Percentiles rank a stretch among this genome's conserved stretches.
These are phyloP conservation scores for Coelastrella sp. DNA, from an alignment of 139 green algal genomes.

Conservation along the genomic window DNA sequence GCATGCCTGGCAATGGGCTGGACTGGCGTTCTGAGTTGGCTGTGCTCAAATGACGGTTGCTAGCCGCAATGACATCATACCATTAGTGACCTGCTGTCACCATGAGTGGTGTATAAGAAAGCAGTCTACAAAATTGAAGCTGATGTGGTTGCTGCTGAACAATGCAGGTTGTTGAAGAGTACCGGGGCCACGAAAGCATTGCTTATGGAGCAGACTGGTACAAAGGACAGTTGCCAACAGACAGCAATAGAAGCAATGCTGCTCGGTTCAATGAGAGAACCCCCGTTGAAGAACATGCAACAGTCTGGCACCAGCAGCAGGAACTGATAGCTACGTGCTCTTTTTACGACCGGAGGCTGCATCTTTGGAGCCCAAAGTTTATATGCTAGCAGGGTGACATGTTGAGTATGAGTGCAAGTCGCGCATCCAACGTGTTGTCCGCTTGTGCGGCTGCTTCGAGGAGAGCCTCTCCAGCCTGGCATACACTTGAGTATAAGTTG, in stretches of 20 bases:
- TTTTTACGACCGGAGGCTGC: conserved; percentile 77
- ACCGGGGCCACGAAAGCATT: conserved; percentile 71
- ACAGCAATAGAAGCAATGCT: conserved; percentile 16
- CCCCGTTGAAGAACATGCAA: neutral
- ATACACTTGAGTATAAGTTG: too few species aligned
- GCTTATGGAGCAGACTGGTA: conserved; percentile 83
- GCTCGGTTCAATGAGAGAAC: neutral
- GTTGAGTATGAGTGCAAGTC: neutral
- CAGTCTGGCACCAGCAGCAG: neutral
- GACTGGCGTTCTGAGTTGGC: too few species aligned
- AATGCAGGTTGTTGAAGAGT: conserved; percentile 57
- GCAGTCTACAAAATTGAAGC: too few species aligned
- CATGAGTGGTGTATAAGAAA: too few species aligned
- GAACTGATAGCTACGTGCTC: conserved; percentile 74
- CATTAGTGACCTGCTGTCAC: too few species aligned
- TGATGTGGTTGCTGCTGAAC: too few species aligned
- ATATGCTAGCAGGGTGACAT: neutral
- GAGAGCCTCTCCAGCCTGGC: too few species aligned
- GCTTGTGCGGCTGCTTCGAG: too few species aligned
- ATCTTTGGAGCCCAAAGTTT: conserved; percentile 58
- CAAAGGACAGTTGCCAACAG: neutral
- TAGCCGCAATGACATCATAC: too few species aligned
- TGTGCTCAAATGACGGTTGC: too few species aligned
- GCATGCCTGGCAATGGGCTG: too few species aligned
- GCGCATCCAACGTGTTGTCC: neutral